Evolutionary conservation across 352 stramenopile species (phyloP).

Genomic region (Pythium diclinum): DNA sequence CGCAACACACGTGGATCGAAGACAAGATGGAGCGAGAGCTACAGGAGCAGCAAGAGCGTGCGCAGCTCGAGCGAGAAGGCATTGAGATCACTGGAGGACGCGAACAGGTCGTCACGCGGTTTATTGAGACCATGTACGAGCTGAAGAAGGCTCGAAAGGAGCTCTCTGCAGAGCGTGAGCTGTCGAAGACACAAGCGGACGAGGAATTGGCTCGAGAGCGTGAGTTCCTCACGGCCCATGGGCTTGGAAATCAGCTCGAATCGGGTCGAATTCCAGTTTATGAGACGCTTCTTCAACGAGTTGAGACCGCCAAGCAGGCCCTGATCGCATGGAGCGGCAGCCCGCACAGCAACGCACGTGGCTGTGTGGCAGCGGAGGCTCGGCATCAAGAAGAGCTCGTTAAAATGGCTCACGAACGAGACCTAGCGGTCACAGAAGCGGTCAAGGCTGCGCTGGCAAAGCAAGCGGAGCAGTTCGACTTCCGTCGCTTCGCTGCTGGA

Average conservation of each 20-base stretch:
- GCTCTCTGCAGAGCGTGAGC: background rate
- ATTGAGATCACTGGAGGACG: conserved; percentile 19
- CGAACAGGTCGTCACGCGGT: conserved; percentile 25
- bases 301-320: background rate
- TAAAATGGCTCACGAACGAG: conserved; percentile 8
- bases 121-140: conserved; percentile 24
- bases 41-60: conserved; percentile 30
- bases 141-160: background rate
- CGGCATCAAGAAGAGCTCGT: conserved; percentile 2
- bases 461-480: conserved; percentile 47
- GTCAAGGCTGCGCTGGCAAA: conserved; percentile 33
- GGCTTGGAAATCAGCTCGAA: background rate
- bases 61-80: conserved; percentile 31
- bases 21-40: conserved; percentile 59
- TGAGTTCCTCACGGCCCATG: conserved; percentile 9
- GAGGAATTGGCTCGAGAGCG: background rate
- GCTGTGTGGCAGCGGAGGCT: conserved; percentile 13
- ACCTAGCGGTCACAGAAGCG: background rate
- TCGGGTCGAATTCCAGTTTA: conserved; percentile 14
- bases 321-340: conserved; percentile 16
- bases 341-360: conserved; percentile 12
- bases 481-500: conserved; percentile 25
- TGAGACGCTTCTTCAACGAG: conserved; percentile 10
- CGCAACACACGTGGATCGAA: conserved; percentile 49
- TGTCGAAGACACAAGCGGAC: background rate